Evolutionary conservation across 164 flowering plant genomes (phyloP), one percentile per base, ranked within the genome.

Genomic region (Vitis labrusca): DNA sequence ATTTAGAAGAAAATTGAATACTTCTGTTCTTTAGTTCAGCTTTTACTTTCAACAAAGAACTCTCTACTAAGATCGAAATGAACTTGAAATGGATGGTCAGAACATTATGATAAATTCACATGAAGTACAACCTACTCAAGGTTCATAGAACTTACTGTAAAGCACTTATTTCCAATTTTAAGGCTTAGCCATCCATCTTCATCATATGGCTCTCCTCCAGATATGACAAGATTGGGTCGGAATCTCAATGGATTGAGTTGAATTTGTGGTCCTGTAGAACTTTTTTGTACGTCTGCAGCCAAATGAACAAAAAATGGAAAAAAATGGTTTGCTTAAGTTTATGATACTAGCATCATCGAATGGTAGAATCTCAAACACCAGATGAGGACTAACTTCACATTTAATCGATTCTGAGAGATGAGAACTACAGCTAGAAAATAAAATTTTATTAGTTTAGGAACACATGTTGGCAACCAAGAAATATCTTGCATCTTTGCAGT

Each of bases 101-200:
- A 32, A 32, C 44, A 47, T 50, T 47, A 10, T 19, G 4, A 10
- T 48, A 29, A 51, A n/a, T 62, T 3, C 17, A 37, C 63, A 32
- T 30, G 6, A 13, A 59, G 63, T 59, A 37, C 15, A 14, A 56
- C 7, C 54, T 29, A n/a, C 16, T 8, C 0, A 50, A 69, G 14
- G 59, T 60, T 27, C 4, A n/a, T 10, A 64, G 59, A 55, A 74
- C 92, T 77, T 82, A 93, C 99, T 14, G 77, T 78, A 62, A 95
- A 95, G 51, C 67, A 48, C 10, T 71, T 78, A 49, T 74, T 71
- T 50, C 96, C 98, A 59, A 95, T 91, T 68, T 60, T 83, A 29
- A 93, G 72, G 66, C 73, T 79, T 74, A 66, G 81, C 99, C 99
- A 95, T 64, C 71, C 67, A 77, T 95, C 99, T 89, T 95, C 99